A percentile compares a stretch with the other conserved stretches of the same genome.
Evolutionary conservation across 2,329 filamentous ascomycete species (phyloP).

Genomic region (Myriosclerotinia scirpicola): DNA sequence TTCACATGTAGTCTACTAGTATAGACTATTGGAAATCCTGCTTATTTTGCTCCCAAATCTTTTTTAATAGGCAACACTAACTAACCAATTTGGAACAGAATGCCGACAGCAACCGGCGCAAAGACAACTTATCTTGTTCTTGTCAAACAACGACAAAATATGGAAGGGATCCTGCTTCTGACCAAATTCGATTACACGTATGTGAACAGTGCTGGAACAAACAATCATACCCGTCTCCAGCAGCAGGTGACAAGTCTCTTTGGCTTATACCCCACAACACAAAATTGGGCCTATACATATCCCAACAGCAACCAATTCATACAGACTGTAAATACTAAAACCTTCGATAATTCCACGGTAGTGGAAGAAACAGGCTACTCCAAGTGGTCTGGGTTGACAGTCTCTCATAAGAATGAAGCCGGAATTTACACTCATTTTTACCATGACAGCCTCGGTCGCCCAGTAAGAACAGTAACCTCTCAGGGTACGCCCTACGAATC

Average conservation of each 20-base stretch:
- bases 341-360: slow-evolving; percentile 12
- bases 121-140: slow-evolving; percentile 9
- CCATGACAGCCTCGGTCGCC: slow-evolving; percentile 9
- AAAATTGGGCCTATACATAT: slow-evolving; percentile 11
- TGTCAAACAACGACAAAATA: neutral
- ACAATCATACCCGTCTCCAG: slow-evolving; percentile 15
- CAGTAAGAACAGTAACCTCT: neutral
- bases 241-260: slow-evolving; percentile 9
- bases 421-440: neutral
- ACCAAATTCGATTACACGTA: slow-evolving; percentile 11
- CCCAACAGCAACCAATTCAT: neutral
- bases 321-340: neutral
- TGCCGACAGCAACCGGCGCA: slow-evolving; percentile 7
- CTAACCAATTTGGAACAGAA: neutral
- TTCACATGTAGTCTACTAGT: too few relatives aligned
- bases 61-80: too few relatives aligned
- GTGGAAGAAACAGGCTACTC: slow-evolving; percentile 15
- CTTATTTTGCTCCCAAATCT: too few relatives aligned
- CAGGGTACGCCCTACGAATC: slow-evolving; percentile 7
- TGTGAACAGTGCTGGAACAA: slow-evolving; percentile 6
- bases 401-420: slow-evolving; percentile 4
- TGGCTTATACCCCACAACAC: slow-evolving; percentile 1
- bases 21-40: too few relatives aligned
- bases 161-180: neutral
- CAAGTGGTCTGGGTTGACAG: slow-evolving; percentile 4